These are phyloP conservation scores for Rhinocladiella similis DNA, from an alignment of 2,329 filamentous ascomycete genomes.

Conservation along the genomic window DNA sequence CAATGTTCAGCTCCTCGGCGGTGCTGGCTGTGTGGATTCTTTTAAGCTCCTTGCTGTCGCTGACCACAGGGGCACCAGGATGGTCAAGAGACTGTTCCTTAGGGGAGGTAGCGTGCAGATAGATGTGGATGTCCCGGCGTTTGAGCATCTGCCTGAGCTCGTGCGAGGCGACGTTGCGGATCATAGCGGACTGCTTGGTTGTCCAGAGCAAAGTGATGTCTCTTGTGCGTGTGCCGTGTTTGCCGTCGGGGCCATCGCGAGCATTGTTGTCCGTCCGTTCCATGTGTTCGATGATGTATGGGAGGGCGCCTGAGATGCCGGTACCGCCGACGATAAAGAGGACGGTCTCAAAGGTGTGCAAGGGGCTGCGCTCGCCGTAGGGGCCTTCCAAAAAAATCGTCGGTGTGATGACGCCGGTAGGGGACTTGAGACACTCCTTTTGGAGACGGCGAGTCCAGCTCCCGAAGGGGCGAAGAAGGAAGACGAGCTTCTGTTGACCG, in stretches of 20 bases:
- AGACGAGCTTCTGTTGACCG: conserved; percentile 44
- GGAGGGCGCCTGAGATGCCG: conserved; percentile 47
- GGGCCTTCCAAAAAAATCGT: conserved; percentile 52
- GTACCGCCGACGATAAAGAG: conserved; percentile 49
- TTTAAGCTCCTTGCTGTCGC: too few relatives aligned
- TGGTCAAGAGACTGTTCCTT: too few relatives aligned
- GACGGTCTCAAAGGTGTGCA: conserved; percentile 50
- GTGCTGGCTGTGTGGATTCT: not conserved
- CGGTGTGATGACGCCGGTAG: conserved; percentile 5
- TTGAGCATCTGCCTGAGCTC: conserved; percentile 32
- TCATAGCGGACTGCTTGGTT: conserved; percentile 33
- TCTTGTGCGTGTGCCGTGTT: conserved; percentile 26
- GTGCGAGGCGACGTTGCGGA: conserved; percentile 30
- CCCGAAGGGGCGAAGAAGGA: conserved; percentile 52
- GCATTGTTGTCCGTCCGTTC: conserved; percentile 15
- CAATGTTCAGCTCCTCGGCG: conserved; percentile 21
- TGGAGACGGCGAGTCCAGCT: conserved; percentile 51
- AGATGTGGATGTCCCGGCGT: conserved; percentile 34
- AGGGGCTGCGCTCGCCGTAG: conserved; percentile 45
- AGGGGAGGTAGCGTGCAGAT: conserved; percentile 33
- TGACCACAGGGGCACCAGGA: too few relatives aligned
- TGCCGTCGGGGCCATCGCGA: too few relatives aligned
- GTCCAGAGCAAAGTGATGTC: conserved; percentile 39
- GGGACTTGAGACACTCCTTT: conserved; percentile 9
- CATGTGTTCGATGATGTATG: conserved; percentile 38